Base-by-base conservation (phyloP, 768 basidiomycete species). In the Leccinellum albellum region DNA sequence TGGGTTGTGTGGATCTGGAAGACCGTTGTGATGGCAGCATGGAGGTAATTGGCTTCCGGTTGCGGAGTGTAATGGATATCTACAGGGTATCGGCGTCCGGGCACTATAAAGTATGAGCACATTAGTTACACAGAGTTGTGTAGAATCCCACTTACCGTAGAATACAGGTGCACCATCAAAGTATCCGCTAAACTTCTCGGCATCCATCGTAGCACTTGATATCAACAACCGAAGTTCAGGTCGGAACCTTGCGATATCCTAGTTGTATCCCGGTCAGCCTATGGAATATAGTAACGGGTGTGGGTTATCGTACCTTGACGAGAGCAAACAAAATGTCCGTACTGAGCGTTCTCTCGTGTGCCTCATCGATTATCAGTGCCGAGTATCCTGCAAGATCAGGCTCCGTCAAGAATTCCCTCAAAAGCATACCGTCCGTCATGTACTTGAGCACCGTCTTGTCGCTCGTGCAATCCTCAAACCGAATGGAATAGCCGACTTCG, bases 1-100 rank as follows among this genome's bases (percentile, higher is more conserved):
- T 98, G 97, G 1, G 97, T 98, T 3, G 95, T 98, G 71, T 99
- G 97, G 37, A 98, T 98, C 72, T 99, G 97, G 75, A 99, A 97
- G 28, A 98, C 87, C 10, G 97, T 99, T 2, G 97, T 99, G 70
- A 99, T 96, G 40, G 97, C 92, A 20, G 97, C 97, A 68, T 98
- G 95, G 23, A 98, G 85, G 68, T 98, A 99, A 71, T 98, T 98
- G 45, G 97, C 97, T 77, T 99, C 97, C 8, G 97, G 97, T 71
- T 98, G 97, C 21, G 96, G 95, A 10, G 97, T 99, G 73, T 98
- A 99, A 70, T 96, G 94, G 55, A 98, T 94, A 68, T 98, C 97
- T 58, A 99, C 97, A 14, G 97, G 94, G 72, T 92, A 99, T 66
- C 91, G 87, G 59, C 97, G 91, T 63, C 97, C 97, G 61, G 97